Evolutionary conservation across 768 basidiomycete species (phyloP).

Genomic region (Panaeolus papilionaceus): DNA sequence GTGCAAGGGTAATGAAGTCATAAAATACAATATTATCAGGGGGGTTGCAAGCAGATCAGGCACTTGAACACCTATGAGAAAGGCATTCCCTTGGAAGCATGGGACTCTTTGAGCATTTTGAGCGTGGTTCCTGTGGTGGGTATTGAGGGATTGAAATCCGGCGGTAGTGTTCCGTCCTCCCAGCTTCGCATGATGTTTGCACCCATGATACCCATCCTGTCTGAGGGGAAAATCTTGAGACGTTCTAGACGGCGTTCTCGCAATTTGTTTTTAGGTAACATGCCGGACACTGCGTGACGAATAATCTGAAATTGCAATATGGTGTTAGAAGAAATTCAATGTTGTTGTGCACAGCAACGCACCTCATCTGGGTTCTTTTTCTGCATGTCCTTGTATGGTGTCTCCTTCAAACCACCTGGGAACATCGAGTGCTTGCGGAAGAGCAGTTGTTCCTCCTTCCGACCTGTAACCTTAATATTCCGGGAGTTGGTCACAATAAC

Average conservation of each 20-base stretch:
- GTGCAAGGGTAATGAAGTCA: constrained; percentile 10
- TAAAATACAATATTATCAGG: constrained; percentile 12
- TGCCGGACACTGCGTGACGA: constrained; percentile 93
- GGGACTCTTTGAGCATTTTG: constrained; percentile 37
- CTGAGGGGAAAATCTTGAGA: constrained; percentile 85
- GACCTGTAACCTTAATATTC: constrained; percentile 85
- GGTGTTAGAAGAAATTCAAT: constrained; percentile 4
- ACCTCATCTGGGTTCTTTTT: constrained; percentile 89
- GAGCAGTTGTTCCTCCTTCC: constrained; percentile 85
- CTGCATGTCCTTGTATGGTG: constrained; percentile 85
- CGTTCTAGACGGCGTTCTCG: constrained; percentile 88
- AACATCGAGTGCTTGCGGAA: constrained; percentile 93
- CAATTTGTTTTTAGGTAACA: constrained; percentile 98
- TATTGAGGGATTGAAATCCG: constrained; percentile 48
- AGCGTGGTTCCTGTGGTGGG: constrained; percentile 48
- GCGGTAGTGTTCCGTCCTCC: constrained; percentile 78
- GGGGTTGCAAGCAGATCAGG: constrained; percentile 8
- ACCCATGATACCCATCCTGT: constrained; percentile 78
- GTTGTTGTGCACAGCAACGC: constrained; percentile 32
- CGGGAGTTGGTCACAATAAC: constrained; percentile 93
- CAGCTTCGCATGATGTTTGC: constrained; percentile 82
- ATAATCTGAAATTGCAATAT: constrained; percentile 70
- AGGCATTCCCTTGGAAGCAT: constrained; percentile 18
- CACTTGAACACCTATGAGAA: constrained; percentile 17
- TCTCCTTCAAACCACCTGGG: constrained; percentile 93